phyloP scores from a whole-genome alignment of 305 asterid genomes.

The Fraxinus sp. region DNA sequence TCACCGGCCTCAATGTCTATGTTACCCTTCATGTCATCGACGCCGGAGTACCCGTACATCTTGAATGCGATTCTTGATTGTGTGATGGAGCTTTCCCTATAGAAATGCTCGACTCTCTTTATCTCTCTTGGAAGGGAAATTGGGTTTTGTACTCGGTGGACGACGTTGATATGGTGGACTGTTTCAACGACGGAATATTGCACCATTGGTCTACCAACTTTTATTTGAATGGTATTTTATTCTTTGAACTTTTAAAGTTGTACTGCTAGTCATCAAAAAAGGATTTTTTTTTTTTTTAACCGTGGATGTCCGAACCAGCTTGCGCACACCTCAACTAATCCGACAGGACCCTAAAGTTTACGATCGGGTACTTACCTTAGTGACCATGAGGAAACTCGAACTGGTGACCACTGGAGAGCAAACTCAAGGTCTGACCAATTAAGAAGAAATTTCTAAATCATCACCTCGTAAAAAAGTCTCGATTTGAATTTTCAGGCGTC shows the following conservation, averaged over 20 bases:
- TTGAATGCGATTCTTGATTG: neutral
- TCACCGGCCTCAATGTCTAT: conserved; percentile 82
- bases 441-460: neutral
- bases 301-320: too few relatives aligned
- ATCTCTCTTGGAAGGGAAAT: neutral
- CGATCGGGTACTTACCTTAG: too few relatives aligned
- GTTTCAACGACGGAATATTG: neutral
- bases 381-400: too few relatives aligned
- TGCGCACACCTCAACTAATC: too few relatives aligned
- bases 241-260: neutral
- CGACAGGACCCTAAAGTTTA: too few relatives aligned
- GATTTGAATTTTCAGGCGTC: neutral
- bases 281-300: too few relatives aligned
- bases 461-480: neutral
- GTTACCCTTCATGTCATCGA: conserved; percentile 39
- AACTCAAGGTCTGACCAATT: too few relatives aligned
- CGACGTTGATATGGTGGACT: neutral
- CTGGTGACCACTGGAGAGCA: too few relatives aligned
- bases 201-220: neutral
- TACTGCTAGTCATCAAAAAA: neutral
- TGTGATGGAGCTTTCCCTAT: neutral
- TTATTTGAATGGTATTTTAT: neutral
- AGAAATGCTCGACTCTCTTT: neutral
- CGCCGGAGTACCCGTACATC: conserved; percentile 45
- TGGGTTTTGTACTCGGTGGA: neutral